A percentile compares a stretch with the other conserved stretches of the same genome.
phyloP scores from a whole-genome alignment of 2,329 filamentous ascomycete species.

The Lecanicillium sp. region DNA sequence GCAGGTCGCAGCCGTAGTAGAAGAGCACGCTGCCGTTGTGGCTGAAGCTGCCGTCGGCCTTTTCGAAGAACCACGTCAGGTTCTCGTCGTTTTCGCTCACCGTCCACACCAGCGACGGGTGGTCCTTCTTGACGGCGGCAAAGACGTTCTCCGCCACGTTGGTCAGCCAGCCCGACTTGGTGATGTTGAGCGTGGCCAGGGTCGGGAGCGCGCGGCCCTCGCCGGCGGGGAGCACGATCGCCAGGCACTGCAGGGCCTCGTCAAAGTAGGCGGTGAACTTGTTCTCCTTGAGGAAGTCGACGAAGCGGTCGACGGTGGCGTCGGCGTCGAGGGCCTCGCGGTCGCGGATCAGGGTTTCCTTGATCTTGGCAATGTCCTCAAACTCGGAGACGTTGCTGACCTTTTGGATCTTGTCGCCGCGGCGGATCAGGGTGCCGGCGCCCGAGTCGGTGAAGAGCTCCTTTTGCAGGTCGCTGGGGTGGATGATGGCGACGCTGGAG shows the following conservation, averaged over 20 bases:
- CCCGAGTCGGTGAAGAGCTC: conserved; percentile 96
- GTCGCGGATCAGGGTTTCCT: conserved; percentile 76
- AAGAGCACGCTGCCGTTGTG: conserved; percentile 86
- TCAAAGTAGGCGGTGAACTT: conserved; percentile 93
- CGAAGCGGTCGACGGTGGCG: conserved; percentile 79
- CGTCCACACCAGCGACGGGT: conserved; percentile 89
- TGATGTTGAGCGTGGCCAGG: conserved; percentile 85
- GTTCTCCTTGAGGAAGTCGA: conserved; percentile 69
- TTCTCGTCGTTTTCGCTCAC: conserved; percentile 95
- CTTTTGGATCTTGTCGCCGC: conserved; percentile 82
- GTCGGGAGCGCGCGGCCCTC: conserved; percentile 66
- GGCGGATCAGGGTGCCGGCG: conserved; percentile 84
- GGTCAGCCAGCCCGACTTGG: conserved; percentile 88
- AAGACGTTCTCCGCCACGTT: conserved; percentile 96
- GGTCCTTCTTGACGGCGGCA: conserved; percentile 86
- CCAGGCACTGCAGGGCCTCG: conserved; percentile 86
- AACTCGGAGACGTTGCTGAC: conserved; percentile 68
- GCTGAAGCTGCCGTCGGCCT: conserved; percentile 86
- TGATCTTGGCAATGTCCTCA: conserved; percentile 67
- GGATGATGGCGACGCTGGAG: conserved; percentile 95
- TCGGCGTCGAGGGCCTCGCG: conserved; percentile 74
- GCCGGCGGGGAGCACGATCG: conserved; percentile 73
- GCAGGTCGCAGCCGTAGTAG: conserved; percentile 85
- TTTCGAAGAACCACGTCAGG: conserved; percentile 96
- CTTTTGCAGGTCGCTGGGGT: conserved; percentile 91